Conservation (phyloP, 2,329 filamentous ascomycete genomes). For the Colletotrichum tabaci region DNA sequence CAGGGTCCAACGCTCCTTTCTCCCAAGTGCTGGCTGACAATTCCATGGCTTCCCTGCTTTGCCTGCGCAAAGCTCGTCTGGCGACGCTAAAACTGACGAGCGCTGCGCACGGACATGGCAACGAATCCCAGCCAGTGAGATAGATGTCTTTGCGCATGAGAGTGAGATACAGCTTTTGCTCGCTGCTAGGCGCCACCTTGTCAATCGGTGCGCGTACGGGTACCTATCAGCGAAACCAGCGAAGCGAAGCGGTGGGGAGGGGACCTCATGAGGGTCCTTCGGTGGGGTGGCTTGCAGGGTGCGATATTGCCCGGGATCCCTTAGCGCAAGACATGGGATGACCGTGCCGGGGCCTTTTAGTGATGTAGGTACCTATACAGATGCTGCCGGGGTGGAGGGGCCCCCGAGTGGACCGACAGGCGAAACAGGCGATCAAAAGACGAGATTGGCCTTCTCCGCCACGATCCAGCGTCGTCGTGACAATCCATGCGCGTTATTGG, state of each 20-base stretch:
- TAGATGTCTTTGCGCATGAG: slow-evolving; percentile 14
- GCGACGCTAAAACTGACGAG: slow-evolving; percentile 37
- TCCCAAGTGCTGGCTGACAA: slow-evolving; percentile 15
- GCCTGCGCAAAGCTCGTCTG: slow-evolving; percentile 14
- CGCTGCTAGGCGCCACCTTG: slow-evolving; percentile 18
- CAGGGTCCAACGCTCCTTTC: slow-evolving; percentile 25
- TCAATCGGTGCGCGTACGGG: too few relatives aligned
- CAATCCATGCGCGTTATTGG: slow-evolving; percentile 33
- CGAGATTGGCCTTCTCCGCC: slow-evolving; percentile 40
- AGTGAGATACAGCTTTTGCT: slow-evolving; percentile 13
- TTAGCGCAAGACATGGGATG: slow-evolving; percentile 39
- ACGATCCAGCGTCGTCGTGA: slow-evolving; percentile 39
- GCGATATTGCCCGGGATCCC: slow-evolving; percentile 13
- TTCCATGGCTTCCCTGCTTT: slow-evolving; percentile 21
- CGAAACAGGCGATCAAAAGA: slow-evolving; percentile 39
- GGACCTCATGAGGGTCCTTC: slow-evolving; percentile 13
- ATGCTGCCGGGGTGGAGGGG: slow-evolving; percentile 7
- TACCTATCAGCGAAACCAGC: too few relatives aligned
- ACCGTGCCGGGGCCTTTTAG: slow-evolving; percentile 6
- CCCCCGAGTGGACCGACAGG: slow-evolving; percentile 34
- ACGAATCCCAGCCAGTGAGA: slow-evolving; percentile 25
- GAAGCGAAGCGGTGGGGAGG: not conserved
- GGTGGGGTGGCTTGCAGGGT: slow-evolving; percentile 20
- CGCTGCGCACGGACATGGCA: slow-evolving; percentile 35
- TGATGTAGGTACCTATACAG: not conserved